Evolutionary conservation across 2,329 filamentous ascomycete species (phyloP).

Genomic region (Arthrobotrys entomopaga): DNA sequence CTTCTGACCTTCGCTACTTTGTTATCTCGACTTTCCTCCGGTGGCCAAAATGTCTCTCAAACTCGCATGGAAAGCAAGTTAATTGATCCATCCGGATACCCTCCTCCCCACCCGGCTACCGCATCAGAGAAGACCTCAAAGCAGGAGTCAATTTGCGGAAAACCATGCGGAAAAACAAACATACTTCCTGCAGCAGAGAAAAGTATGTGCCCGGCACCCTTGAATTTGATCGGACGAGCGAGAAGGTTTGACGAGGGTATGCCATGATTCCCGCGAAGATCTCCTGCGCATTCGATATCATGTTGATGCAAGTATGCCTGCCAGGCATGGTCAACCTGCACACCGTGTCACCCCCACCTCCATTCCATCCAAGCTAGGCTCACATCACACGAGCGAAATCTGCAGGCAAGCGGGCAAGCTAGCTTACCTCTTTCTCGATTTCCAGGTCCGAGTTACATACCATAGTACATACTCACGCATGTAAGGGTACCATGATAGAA

Average conservation of each 20-base stretch:
- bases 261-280: conserved; percentile 40
- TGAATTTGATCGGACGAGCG: conserved; percentile 26
- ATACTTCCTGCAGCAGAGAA: conserved; percentile 5
- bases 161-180: conserved; percentile 2
- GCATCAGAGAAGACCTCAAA: no score
- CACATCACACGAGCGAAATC: conserved; percentile 28
- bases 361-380: conserved; percentile 22
- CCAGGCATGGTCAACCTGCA: conserved; percentile 1
- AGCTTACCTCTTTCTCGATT: conserved; percentile 21
- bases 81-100: not conserved
- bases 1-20: conserved; percentile 13
- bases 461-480: conserved; percentile 24
- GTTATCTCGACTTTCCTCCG: conserved; percentile 50
- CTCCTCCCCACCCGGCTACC: no score
- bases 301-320: conserved; percentile 41
- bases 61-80: conserved; percentile 31
- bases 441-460: not conserved
- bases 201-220: conserved; percentile 8
- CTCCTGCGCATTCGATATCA: conserved; percentile 41
- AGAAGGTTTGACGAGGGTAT: conserved; percentile 36
- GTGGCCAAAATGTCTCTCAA: conserved; percentile 30
- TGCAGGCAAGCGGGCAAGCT: conserved; percentile 16
- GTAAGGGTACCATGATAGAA: conserved; percentile 33
- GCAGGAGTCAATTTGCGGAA: no score
- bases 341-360: conserved; percentile 39